Conservation (phyloP, 805 yeast species). For the Ogataea siamensis region DNA sequence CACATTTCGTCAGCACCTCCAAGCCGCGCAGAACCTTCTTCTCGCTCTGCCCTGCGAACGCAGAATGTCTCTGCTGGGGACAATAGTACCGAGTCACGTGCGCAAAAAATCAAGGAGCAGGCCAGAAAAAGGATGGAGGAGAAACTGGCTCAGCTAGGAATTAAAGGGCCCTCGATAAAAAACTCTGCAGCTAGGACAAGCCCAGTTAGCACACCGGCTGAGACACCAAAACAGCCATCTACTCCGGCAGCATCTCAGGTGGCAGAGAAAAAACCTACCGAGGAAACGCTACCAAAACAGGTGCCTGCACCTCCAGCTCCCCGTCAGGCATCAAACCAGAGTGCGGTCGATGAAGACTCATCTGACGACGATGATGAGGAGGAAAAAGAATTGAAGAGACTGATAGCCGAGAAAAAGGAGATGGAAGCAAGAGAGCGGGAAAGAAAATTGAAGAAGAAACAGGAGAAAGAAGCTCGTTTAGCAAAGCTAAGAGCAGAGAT, state of each 20-base stretch:
- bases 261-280: too few relatives aligned
- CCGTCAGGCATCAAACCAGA: constrained; percentile 16
- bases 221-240: not conserved
- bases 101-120: constrained; percentile 80
- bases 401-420: constrained; percentile 47
- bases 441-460: constrained; percentile 46
- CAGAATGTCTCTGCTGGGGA: too few relatives aligned
- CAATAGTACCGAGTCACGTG: constrained; percentile 21
- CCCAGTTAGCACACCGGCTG: not conserved
- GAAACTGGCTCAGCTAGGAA: constrained; percentile 76
- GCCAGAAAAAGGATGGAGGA: constrained; percentile 82
- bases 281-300: too few relatives aligned
- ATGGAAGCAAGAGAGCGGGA: constrained; percentile 40
- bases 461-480: constrained; percentile 57
- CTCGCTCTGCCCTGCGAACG: not conserved
- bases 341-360: constrained; percentile 9
- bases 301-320: constrained; percentile 18
- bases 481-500: constrained; percentile 59
- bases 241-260: too few relatives aligned
- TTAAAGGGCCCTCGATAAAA: constrained; percentile 38
- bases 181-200: not conserved
- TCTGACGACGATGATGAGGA: constrained; percentile 39
- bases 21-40: not conserved
- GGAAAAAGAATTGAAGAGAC: constrained; percentile 43
- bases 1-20: not conserved